Conservation (phyloP, 768 basidiomycete genomes). For the Xerocomus brunneocitrinus region DNA sequence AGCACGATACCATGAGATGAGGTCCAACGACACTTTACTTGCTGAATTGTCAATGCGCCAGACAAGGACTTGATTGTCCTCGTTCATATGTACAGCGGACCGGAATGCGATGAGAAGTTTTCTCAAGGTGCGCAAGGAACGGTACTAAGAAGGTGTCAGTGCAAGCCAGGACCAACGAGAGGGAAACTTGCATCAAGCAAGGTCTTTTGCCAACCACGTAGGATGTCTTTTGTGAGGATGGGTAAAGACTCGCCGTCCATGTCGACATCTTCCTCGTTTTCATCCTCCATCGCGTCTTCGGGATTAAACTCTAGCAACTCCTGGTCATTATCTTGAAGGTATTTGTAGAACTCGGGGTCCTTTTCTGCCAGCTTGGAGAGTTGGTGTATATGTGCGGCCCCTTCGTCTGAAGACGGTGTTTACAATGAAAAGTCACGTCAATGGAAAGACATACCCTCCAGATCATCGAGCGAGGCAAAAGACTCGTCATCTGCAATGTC, state of each 20-base stretch:
- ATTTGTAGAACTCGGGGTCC: slow-evolving; percentile 99
- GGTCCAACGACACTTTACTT: slow-evolving; percentile 11
- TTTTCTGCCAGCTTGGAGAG: slow-evolving; percentile 88
- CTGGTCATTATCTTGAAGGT: slow-evolving; percentile 90
- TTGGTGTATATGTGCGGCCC: slow-evolving; percentile 69
- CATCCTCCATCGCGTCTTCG: slow-evolving; percentile 44
- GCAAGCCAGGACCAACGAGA: background rate
- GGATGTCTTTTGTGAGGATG: slow-evolving; percentile 60
- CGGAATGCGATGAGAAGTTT: slow-evolving; percentile 88
- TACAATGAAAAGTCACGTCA: background rate
- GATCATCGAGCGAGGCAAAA: slow-evolving; percentile 73
- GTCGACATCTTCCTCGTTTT: slow-evolving; percentile 40
- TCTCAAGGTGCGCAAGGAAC: slow-evolving; percentile 77
- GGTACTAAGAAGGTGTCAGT: slow-evolving; percentile 49
- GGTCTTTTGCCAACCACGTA: slow-evolving; percentile 85
- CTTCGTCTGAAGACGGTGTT: slow-evolving; percentile 50
- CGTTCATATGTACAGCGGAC: slow-evolving; percentile 85
- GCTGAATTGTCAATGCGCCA: slow-evolving; percentile 84
- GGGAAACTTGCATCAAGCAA: slow-evolving; percentile 63
- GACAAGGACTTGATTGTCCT: slow-evolving; percentile 70
- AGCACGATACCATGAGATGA: background rate
- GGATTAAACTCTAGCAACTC: slow-evolving; percentile 82
- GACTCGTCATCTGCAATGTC: slow-evolving; percentile 53
- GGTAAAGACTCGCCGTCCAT: slow-evolving; percentile 43
- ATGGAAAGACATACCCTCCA: slow-evolving; percentile 48